Conservation (phyloP, 192 early-diverging fungal species). For the Coemansia sp. region DNA sequence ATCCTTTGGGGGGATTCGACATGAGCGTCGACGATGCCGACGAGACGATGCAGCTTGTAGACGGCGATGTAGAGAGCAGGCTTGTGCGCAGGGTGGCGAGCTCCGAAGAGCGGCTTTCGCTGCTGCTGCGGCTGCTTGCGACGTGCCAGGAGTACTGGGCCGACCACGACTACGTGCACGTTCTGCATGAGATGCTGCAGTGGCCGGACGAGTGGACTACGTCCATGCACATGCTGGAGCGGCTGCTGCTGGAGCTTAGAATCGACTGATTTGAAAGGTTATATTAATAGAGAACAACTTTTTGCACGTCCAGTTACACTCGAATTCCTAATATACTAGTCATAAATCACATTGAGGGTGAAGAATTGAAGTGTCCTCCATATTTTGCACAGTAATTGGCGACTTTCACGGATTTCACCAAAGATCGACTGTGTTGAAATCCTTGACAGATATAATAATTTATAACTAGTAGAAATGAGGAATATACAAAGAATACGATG, state of each 20-base stretch:
- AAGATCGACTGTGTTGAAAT: too few species aligned
- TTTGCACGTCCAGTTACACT: background rate
- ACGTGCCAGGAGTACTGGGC: constrained; percentile 55
- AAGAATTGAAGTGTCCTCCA: too few species aligned
- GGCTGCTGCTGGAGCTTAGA: constrained; percentile 44
- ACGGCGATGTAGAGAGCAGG: constrained; percentile 35
- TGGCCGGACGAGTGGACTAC: constrained; percentile 57
- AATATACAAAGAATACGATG: too few species aligned
- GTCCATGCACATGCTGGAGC: constrained; percentile 56
- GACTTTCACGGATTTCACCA: too few species aligned
- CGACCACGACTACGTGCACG: constrained; percentile 49
- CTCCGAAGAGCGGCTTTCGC: constrained; percentile 41
- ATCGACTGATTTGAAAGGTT: constrained; percentile 24
- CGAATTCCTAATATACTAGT: too few species aligned
- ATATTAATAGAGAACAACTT: too few species aligned
- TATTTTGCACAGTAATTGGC: too few species aligned
- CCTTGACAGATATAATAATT: too few species aligned
- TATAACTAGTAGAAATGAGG: too few species aligned
- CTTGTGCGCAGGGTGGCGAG: constrained; percentile 29
- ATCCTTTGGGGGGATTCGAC: constrained; percentile 8
- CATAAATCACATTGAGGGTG: too few species aligned
- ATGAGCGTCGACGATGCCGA: constrained; percentile 41
- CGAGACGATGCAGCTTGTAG: constrained; percentile 11
- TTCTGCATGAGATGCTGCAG: constrained; percentile 42
- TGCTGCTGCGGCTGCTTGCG: constrained; percentile 32